These are phyloP conservation scores for Cephaloascus fragrans DNA, from an alignment of 805 yeast genomes.

Conservation along the genomic window DNA sequence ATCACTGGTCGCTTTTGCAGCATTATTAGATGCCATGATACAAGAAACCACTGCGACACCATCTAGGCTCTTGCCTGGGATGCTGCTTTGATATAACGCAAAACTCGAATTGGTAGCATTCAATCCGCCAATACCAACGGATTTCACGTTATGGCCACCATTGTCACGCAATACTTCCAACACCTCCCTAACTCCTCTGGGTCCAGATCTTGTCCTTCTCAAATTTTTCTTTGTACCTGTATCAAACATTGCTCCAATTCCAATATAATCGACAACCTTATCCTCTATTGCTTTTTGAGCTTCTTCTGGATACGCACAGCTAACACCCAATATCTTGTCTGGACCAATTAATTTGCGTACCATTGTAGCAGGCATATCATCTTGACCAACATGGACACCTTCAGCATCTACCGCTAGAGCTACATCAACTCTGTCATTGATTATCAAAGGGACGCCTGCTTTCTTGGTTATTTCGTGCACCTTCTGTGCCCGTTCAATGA, in stretches of 20 bases:
- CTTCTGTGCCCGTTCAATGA: constrained; percentile 48
- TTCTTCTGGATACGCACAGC: constrained; percentile 55
- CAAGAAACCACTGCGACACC: constrained; percentile 91
- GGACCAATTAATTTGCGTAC: constrained; percentile 64
- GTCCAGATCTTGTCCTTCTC: constrained; percentile 53
- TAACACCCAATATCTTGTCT: constrained; percentile 70
- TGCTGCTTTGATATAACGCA: constrained; percentile 40
- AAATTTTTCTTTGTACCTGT: constrained; percentile 63
- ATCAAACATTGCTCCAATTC: constrained; percentile 70
- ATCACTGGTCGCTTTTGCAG: constrained; percentile 38
- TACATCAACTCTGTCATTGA: constrained; percentile 81
- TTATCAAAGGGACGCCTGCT: constrained; percentile 63
- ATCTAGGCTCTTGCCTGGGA: constrained; percentile 41
- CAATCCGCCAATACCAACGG: constrained; percentile 80
- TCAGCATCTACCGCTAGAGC: constrained; percentile 87
- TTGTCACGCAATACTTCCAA: constrained; percentile 33
- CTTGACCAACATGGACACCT: constrained; percentile 91
- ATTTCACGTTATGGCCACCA: constrained; percentile 27
- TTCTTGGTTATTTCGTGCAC: constrained; percentile 54
- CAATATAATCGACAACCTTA: constrained; percentile 65
- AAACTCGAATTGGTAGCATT: constrained; percentile 52
- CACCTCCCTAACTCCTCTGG: constrained; percentile 51
- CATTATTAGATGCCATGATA: constrained; percentile 56
- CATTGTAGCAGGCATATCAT: constrained; percentile 58
- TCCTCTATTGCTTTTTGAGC: constrained; percentile 37